A percentile compares a stretch with the other conserved stretches of the same genome.
These are phyloP conservation scores for Gossypium australe DNA, from an alignment of 345 rosid species.

Conservation along the genomic window DNA sequence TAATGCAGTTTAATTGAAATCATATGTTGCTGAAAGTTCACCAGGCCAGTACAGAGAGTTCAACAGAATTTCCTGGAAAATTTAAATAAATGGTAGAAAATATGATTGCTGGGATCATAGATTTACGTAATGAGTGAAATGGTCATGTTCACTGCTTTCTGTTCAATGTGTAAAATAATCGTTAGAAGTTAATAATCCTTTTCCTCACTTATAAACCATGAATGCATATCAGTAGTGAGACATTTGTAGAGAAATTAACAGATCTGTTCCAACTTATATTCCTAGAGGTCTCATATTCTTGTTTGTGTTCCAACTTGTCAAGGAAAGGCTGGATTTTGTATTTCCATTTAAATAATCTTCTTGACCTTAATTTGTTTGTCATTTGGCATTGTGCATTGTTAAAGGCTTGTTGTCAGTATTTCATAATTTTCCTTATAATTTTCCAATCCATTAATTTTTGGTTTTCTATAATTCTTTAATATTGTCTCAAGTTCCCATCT, in stretches of 20 bases:
- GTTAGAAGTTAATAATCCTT: not conserved
- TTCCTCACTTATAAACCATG: not conserved
- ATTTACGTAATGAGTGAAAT: not conserved
- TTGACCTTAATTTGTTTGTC: not conserved
- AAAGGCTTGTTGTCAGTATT: not conserved
- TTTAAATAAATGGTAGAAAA: not conserved
- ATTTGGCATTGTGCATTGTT: not conserved
- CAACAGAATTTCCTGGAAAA: not conserved
- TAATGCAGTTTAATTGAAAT: not conserved
- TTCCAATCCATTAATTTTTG: not conserved
- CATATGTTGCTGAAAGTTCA: not conserved
- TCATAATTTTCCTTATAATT: not conserved
- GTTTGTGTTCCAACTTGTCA: not conserved
- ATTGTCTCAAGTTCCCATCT: not conserved
- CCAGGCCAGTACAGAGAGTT: not conserved
- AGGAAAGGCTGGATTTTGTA: not conserved
- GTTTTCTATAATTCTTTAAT: not conserved
- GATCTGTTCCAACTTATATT: not conserved
- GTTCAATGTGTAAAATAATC: not conserved
- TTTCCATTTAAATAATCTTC: not conserved
- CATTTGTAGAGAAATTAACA: not conserved
- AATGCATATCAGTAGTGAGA: not conserved
- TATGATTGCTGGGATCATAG: not conserved
- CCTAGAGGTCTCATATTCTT: not conserved
- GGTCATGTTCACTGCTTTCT: not conserved